Evolutionary conservation across 139 green algal genomes (phyloP).

Genomic region (Zygnema cylindricum): DNA sequence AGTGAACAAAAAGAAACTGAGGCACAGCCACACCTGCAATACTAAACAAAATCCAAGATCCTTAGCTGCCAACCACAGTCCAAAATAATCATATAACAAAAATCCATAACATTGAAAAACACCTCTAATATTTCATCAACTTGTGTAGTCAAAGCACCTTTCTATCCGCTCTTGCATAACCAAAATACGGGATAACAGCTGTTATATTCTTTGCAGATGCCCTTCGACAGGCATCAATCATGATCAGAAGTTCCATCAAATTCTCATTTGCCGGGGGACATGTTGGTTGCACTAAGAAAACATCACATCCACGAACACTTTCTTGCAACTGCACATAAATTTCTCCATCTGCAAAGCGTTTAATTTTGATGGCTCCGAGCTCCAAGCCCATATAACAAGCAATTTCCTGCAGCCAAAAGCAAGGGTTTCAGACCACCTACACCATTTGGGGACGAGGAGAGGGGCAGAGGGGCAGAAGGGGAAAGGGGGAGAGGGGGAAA

Average conservation of each 20-base stretch:
- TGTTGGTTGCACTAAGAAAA: conserved; percentile 97
- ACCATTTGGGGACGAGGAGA: neutral
- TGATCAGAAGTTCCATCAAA: conserved; percentile 97
- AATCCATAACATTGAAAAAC: too few species aligned
- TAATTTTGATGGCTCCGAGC: conserved; percentile 91
- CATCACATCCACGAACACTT: conserved; percentile 96
- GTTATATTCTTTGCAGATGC: conserved; percentile 95
- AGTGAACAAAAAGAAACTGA: too few species aligned
- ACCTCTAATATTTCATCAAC: too few species aligned
- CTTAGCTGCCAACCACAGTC: too few species aligned
- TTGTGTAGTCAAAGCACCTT: too few species aligned
- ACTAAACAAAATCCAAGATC: too few species aligned
- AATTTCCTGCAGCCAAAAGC: conserved; percentile 76
- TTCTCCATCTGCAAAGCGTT: conserved; percentile 98
- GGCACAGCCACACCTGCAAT: too few species aligned
- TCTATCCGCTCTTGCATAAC: conserved; percentile 89
- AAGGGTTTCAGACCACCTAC: neutral
- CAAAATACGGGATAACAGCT: conserved; percentile 87
- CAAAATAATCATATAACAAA: too few species aligned
- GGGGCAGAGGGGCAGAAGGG: neutral
- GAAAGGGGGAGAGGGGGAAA: neutral
- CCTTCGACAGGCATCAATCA: conserved; percentile 92
- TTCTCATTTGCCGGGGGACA: conserved; percentile 95
- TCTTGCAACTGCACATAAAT: conserved; percentile 98
- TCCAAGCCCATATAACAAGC: conserved; percentile 95